Evolutionary conservation across 225 moss, liverwort and hornwort genomes (phyloP).

Genomic region (Sphagnum tenellum): DNA sequence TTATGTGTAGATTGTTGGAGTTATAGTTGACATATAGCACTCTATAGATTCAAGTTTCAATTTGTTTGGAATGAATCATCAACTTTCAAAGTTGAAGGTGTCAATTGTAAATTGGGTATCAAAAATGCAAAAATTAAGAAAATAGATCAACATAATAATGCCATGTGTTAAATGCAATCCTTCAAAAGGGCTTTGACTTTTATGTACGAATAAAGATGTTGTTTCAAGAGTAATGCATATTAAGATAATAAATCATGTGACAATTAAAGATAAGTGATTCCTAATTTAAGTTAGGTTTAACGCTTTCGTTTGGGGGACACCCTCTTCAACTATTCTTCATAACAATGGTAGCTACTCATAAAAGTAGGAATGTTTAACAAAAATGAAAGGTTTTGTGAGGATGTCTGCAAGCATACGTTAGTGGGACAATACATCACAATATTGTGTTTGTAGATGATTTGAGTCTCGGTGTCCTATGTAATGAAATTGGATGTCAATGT

Average conservation of each 20-base stretch:
- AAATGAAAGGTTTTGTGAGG: too few species aligned
- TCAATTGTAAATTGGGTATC: too few species aligned
- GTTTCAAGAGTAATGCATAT: neutral
- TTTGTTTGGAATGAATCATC: too few species aligned
- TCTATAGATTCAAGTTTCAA: too few species aligned
- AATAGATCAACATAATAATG: too few species aligned
- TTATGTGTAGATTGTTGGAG: too few species aligned
- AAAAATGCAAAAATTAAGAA: too few species aligned
- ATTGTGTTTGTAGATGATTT: neutral
- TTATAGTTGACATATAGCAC: too few species aligned
- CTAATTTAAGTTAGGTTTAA: neutral
- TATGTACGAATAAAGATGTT: neutral
- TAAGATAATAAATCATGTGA: neutral
- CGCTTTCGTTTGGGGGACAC: neutral
- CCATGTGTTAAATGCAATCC: too few species aligned
- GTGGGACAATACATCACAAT: neutral
- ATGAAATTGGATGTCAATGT: conserved; percentile 1
- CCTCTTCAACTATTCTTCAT: neutral
- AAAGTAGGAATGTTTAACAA: neutral
- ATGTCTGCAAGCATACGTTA: neutral
- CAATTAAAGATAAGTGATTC: neutral
- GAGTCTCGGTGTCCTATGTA: neutral
- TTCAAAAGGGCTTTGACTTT: neutral
- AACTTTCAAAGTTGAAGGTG: too few species aligned
- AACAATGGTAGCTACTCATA: neutral